Percentiles rank a stretch among this genome's conserved stretches.
Evolutionary conservation across 805 yeast genomes (phyloP).

Genomic region (Metschnikowia lachancei): DNA sequence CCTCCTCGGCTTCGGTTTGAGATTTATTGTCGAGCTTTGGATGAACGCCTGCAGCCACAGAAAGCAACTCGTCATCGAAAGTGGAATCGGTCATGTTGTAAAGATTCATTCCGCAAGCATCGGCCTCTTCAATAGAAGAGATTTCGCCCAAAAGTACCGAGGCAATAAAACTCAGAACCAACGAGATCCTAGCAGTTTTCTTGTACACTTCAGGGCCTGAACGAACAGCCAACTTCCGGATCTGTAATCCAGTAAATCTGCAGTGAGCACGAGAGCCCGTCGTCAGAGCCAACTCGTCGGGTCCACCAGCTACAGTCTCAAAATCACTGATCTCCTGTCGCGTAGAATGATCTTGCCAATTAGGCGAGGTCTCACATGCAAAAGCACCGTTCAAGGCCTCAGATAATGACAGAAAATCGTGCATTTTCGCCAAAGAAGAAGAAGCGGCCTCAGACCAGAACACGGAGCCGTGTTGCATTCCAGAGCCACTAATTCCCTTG

Average conservation of each 20-base stretch:
- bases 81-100: slow-evolving; percentile 62
- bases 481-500: slow-evolving; percentile 73
- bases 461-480: slow-evolving; percentile 92
- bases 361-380: slow-evolving; percentile 67
- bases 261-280: slow-evolving; percentile 89
- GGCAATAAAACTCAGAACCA: slow-evolving; percentile 78
- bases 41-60: slow-evolving; percentile 53
- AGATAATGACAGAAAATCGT: slow-evolving; percentile 33
- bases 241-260: slow-evolving; percentile 91
- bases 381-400: slow-evolving; percentile 54
- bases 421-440: slow-evolving; percentile 37
- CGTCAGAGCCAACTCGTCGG: slow-evolving; percentile 59
- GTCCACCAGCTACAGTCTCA: slow-evolving; percentile 54
- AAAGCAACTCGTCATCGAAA: slow-evolving; percentile 57
- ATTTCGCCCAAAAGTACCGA: slow-evolving; percentile 65
- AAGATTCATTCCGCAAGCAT: slow-evolving; percentile 91
- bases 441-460: slow-evolving; percentile 62
- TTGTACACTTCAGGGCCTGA: slow-evolving; percentile 50
- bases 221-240: slow-evolving; percentile 63
- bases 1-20: slow-evolving; percentile 22
- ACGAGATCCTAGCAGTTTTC: slow-evolving; percentile 59
- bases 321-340: slow-evolving; percentile 61
- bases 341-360: slow-evolving; percentile 95
- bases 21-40: slow-evolving; percentile 39
- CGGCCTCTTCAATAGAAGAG: slow-evolving; percentile 71